Evolutionary conservation across 2,329 filamentous ascomycete genomes (phyloP).

Genomic region (Nigrospora oryzae): DNA sequence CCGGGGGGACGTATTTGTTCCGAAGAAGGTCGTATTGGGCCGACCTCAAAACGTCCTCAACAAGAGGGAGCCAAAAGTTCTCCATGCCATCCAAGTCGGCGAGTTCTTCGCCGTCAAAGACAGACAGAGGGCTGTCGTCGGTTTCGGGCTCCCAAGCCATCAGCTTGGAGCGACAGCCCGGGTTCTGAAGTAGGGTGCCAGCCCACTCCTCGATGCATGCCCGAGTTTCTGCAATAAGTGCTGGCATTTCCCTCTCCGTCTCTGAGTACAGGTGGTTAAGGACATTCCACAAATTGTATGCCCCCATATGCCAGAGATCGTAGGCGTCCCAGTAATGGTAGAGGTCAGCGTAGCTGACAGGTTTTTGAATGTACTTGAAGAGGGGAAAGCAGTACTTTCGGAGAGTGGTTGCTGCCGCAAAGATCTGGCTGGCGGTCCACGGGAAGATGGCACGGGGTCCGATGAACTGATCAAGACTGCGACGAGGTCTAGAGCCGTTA

Average conservation of each 20-base stretch:
- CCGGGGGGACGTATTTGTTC: background rate
- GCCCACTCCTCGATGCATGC: constrained; percentile 10
- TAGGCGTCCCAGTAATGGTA: constrained; percentile 30
- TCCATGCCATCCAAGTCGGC: constrained; percentile 7
- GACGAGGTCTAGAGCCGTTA: background rate
- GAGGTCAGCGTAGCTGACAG: background rate
- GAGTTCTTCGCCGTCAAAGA: constrained; percentile 9
- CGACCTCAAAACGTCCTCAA: constrained; percentile 8
- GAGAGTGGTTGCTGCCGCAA: background rate
- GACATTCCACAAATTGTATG: constrained; percentile 39
- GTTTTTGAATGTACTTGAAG: constrained; percentile 2
- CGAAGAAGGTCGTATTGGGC: constrained; percentile 6
- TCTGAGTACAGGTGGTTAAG: constrained; percentile 30
- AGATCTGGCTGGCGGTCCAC: constrained; percentile 3
- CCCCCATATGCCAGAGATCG: constrained; percentile 38
- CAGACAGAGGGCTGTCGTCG: constrained; percentile 7
- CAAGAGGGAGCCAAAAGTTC: constrained; percentile 4
- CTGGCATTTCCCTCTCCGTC: constrained; percentile 24
- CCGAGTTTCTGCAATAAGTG: constrained; percentile 15
- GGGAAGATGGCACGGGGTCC: background rate
- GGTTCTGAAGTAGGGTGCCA: constrained; percentile 4
- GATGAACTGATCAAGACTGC: background rate
- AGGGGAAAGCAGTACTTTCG: constrained; percentile 1
- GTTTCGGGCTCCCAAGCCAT: constrained; percentile 6
- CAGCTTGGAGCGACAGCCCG: constrained; percentile 7